Evolutionary conservation across 225 moss, liverwort and hornwort genomes (phyloP).

Genomic region (Marchantia paleacea): DNA sequence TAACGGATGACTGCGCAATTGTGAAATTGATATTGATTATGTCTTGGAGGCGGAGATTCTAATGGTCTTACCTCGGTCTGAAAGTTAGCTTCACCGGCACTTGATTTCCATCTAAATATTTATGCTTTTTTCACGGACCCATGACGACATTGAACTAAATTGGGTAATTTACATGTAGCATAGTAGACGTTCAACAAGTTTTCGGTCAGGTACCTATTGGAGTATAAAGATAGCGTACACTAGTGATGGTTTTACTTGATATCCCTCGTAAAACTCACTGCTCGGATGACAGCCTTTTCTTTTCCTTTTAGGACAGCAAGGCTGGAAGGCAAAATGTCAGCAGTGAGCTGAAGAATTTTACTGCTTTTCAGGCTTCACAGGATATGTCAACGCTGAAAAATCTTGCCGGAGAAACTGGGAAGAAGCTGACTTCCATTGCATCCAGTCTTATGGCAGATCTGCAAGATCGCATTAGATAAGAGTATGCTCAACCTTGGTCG

Average conservation of each 20-base stretch:
- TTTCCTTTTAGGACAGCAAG: slow-evolving; percentile 19
- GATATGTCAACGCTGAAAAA: slow-evolving; percentile 88
- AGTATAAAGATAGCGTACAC: not conserved
- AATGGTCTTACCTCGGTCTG: not conserved
- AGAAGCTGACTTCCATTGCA: slow-evolving; percentile 89
- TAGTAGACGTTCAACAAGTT: not conserved
- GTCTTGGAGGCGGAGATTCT: not conserved
- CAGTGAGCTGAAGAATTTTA: slow-evolving; percentile 45
- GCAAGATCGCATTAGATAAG: slow-evolving; percentile 89
- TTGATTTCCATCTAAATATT: not conserved
- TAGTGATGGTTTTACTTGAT: slow-evolving; percentile 11
- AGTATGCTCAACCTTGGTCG: slow-evolving; percentile 42
- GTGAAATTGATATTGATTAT: not conserved
- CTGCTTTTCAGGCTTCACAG: slow-evolving; percentile 89
- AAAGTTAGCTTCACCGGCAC: not conserved
- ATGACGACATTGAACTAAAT: not conserved
- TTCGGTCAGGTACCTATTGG: not conserved
- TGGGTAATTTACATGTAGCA: not conserved
- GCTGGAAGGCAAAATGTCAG: slow-evolving; percentile 21
- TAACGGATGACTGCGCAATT: too few relatives aligned
- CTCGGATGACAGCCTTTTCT: slow-evolving; percentile 6
- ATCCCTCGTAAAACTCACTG: slow-evolving; percentile 4
- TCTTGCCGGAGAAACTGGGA: slow-evolving; percentile 95
- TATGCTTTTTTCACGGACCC: not conserved
- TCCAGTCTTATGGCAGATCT: slow-evolving; percentile 91